Evolutionary conservation across 306 rosid genomes (phyloP).

Genomic region (Pterocarpus santalinus): DNA sequence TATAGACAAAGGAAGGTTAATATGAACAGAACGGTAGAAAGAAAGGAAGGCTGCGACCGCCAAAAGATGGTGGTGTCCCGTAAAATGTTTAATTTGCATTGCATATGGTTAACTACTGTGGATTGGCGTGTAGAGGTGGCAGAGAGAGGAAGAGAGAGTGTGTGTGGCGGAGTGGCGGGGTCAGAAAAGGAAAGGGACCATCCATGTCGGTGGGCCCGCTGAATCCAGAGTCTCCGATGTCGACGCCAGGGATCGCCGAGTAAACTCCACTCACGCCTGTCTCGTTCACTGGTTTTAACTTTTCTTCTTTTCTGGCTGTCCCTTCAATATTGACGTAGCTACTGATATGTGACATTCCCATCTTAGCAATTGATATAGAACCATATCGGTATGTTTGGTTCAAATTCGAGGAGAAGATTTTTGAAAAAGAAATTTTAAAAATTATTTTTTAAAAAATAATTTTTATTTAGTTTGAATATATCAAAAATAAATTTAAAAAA

Average conservation of each 20-base stretch:
- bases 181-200: slow-evolving; percentile 30
- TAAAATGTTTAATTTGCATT: background rate
- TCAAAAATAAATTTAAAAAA: too few species aligned
- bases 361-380: too few species aligned
- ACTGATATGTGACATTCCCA: too few species aligned
- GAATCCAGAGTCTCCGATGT: slow-evolving; percentile 35
- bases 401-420: too few species aligned
- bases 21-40: background rate
- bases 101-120: background rate
- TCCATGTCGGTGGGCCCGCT: slow-evolving; percentile 31
- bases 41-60: background rate
- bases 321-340: too few species aligned
- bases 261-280: slow-evolving; percentile 48
- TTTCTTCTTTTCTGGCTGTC: background rate
- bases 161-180: slow-evolving; percentile 22
- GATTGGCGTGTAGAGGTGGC: slow-evolving; percentile 29
- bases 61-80: background rate
- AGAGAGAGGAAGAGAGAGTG: slow-evolving; percentile 8
- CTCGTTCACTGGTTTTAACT: background rate
- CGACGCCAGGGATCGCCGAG: slow-evolving; percentile 33
- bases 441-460: too few species aligned
- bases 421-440: too few species aligned
- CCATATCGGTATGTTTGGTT: too few species aligned
- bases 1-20: background rate
- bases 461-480: too few species aligned